Evolutionary conservation across 176 grass and related monocot genomes (phyloP).

Genomic region (Puya raimondii): DNA sequence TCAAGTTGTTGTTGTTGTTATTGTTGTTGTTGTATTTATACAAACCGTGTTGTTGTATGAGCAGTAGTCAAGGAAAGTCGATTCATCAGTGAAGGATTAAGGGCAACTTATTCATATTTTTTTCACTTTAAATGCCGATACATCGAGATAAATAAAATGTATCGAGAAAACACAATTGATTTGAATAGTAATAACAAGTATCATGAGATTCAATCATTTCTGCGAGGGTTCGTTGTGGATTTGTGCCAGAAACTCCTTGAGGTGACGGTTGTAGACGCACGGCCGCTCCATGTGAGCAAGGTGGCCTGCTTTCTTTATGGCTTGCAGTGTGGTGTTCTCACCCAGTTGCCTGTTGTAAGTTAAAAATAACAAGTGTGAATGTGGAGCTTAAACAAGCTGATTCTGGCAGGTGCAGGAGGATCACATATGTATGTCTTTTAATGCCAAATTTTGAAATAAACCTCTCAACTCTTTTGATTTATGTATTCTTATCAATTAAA

Average conservation of each 20-base stretch:
- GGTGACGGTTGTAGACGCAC: constrained; percentile 42
- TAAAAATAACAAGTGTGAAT: background rate
- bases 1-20: too few species aligned
- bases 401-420: background rate
- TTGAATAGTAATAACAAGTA: background rate
- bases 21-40: too few species aligned
- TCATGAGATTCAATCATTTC: constrained; percentile 11
- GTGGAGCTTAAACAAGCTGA: background rate
- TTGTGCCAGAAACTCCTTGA: constrained; percentile 62
- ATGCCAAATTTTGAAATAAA: too few species aligned
- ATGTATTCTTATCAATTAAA: too few species aligned
- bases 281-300: constrained; percentile 79
- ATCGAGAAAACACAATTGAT: background rate
- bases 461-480: too few species aligned
- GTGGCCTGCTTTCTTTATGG: constrained; percentile 66
- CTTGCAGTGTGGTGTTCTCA: constrained; percentile 53
- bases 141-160: background rate
- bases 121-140: too few species aligned
- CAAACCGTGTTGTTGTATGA: too few species aligned
- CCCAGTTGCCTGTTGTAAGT: constrained; percentile 50
- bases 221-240: constrained; percentile 26
- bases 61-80: too few species aligned
- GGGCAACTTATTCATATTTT: too few species aligned
- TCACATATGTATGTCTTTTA: background rate
- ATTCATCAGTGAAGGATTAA: too few species aligned